Conservation (phyloP, 305 asterid genomes). For the Fraxinus angustifolia region DNA sequence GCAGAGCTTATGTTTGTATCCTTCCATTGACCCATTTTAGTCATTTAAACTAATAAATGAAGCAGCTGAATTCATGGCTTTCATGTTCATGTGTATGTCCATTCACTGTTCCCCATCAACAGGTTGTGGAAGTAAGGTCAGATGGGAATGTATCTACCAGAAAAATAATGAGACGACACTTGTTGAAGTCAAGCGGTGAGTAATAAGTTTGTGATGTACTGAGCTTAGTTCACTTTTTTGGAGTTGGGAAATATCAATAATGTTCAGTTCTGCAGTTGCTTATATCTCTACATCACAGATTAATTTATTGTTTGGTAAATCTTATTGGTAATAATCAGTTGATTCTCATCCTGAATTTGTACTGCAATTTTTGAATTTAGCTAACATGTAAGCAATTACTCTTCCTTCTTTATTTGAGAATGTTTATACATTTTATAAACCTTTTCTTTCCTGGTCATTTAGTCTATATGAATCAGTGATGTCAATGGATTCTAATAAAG, state of each 20-base stretch:
- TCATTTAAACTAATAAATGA: not conserved
- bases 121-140: conserved; percentile 90
- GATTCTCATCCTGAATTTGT: conserved; percentile 3
- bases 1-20: conserved; percentile 6
- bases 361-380: not conserved
- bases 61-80: conserved; percentile 7
- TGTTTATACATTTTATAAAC: not conserved
- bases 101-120: conserved; percentile 26
- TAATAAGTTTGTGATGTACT: conserved; percentile 14
- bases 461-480: not conserved
- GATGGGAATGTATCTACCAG: conserved; percentile 71
- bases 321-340: conserved; percentile 9
- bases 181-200: conserved; percentile 88
- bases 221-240: conserved; percentile 20
- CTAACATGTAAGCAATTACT: not conserved
- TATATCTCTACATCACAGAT: not conserved
- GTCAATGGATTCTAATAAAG: conserved; percentile 3
- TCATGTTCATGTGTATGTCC: not conserved
- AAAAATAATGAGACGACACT: conserved; percentile 72
- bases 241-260: not conserved
- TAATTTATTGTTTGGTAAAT: conserved; percentile 2
- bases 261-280: not conserved
- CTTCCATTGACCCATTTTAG: not conserved
- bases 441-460: not conserved
- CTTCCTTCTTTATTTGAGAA: not conserved